These are phyloP conservation scores for Calonectria pauciramosa DNA, from an alignment of 2,329 filamentous ascomycete genomes.

Conservation along the genomic window DNA sequence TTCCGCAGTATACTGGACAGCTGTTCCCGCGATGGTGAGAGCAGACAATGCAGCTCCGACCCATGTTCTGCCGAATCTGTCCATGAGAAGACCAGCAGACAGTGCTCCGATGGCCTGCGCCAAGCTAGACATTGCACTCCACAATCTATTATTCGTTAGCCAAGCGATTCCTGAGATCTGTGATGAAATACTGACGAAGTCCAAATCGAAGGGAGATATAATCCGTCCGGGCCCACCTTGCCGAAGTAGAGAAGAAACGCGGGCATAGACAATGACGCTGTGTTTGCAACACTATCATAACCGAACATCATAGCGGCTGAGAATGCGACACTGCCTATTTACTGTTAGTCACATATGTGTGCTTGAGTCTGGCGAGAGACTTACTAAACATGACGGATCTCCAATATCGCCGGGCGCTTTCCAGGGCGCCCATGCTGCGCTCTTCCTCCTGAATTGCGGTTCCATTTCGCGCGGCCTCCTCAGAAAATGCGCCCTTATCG, in stretches of 20 bases:
- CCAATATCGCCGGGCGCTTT: constrained; percentile 3
- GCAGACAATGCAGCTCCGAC: constrained; percentile 14
- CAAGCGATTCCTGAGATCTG: background rate
- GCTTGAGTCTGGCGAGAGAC: background rate
- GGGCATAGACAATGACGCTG: constrained; percentile 22
- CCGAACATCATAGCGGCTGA: constrained; percentile 25
- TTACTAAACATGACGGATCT: constrained; percentile 22
- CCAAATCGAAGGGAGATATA: constrained; percentile 24
- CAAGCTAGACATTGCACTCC: constrained; percentile 24
- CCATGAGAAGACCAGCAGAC: constrained; percentile 24
- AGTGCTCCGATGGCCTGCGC: constrained; percentile 20
- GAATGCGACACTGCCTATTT: constrained; percentile 20
- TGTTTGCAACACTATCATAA: constrained; percentile 24
- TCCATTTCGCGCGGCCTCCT: constrained; percentile 17
- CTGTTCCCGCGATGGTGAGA: constrained; percentile 18
- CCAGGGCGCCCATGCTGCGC: background rate
- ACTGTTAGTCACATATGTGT: background rate
- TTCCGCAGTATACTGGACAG: constrained; percentile 14
- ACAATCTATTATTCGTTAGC: constrained; percentile 10
- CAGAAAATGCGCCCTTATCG: constrained; percentile 17
- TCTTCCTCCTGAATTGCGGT: constrained; percentile 19
- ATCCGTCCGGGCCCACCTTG: background rate
- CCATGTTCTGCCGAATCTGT: constrained; percentile 19
- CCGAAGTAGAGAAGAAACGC: constrained; percentile 23
- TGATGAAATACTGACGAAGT: constrained; percentile 13